Conservation (phyloP, 306 rosid genomes). For the Trifolium pratense region DNA sequence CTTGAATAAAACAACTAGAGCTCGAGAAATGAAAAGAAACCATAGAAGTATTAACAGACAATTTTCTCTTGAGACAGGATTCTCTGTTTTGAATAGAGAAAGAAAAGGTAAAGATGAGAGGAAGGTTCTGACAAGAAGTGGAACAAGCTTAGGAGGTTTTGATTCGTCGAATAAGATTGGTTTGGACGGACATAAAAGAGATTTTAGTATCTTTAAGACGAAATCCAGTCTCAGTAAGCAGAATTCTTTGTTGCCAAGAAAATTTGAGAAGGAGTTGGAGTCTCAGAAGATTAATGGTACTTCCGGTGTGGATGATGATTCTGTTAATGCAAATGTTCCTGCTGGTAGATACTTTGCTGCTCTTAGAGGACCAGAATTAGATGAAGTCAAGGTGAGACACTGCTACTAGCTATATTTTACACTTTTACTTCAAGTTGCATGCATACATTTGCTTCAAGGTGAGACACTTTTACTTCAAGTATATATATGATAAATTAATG, state of each 20-base stretch:
- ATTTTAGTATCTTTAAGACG: conserved; percentile 75
- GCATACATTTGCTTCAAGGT: too few species aligned
- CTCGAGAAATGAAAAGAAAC: conserved; percentile 48
- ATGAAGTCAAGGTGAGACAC: conserved; percentile 73
- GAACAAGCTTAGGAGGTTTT: conserved; percentile 70
- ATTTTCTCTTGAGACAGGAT: conserved; percentile 81
- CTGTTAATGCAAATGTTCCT: conserved; percentile 68
- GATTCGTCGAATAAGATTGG: conserved; percentile 54
- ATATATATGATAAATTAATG: conserved; percentile 7
- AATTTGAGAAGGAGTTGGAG: conserved; percentile 53
- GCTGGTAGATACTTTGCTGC: conserved; percentile 90
- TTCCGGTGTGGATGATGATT: conserved; percentile 55
- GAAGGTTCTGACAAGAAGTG: conserved; percentile 62
- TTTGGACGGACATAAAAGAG: conserved; percentile 62
- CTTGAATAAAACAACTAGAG: conserved; percentile 40
- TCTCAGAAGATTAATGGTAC: conserved; percentile 48
- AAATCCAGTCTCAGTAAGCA: conserved; percentile 68
- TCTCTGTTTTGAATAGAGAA: conserved; percentile 56
- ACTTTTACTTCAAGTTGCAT: neutral
- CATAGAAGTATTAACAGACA: conserved; percentile 58
- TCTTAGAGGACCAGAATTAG: conserved; percentile 90
- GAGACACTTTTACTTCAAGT: neutral
- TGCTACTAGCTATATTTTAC: neutral
- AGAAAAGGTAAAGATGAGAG: conserved; percentile 56
- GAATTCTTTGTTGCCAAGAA: conserved; percentile 73